phyloP scores from a whole-genome alignment of 345 rosid genomes.

The Citrus glauca region DNA sequence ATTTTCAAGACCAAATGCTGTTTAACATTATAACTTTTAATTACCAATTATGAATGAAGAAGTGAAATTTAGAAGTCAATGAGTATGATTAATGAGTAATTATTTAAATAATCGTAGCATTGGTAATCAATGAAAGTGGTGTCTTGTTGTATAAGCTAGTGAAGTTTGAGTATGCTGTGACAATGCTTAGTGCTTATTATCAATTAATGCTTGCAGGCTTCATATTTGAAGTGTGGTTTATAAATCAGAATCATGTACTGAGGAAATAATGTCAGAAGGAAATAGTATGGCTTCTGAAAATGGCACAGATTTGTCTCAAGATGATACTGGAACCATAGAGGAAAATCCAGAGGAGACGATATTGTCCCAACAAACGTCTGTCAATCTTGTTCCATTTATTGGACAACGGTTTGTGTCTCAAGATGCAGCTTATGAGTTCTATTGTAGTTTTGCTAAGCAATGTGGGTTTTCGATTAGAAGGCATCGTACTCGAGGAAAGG shows the following conservation, averaged over 20 bases:
- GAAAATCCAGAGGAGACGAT: conserved; percentile 45
- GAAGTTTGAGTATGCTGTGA: background rate
- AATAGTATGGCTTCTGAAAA: conserved; percentile 37
- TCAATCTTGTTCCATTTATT: conserved; percentile 50
- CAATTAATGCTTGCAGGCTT: conserved; percentile 10
- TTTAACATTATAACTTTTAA: background rate
- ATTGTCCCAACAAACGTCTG: conserved; percentile 51
- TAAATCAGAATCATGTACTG: background rate
- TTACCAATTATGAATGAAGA: background rate
- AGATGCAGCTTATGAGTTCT: conserved; percentile 62
- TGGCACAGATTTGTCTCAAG: conserved; percentile 41
- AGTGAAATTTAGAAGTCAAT: background rate
- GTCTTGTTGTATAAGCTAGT: background rate
- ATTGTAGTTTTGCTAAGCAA: conserved; percentile 63
- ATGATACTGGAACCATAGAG: conserved; percentile 36
- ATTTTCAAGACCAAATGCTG: background rate
- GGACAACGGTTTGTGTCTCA: conserved; percentile 62
- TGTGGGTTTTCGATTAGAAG: conserved; percentile 61
- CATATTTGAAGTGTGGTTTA: conserved; percentile 2
- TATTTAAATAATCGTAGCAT: background rate
- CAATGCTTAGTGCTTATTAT: background rate
- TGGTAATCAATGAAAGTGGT: background rate
- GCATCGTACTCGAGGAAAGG: conserved; percentile 59
- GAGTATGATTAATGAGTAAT: background rate
- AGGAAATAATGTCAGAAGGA: conserved; percentile 37